Evolutionary conservation across 257 asterid species (phyloP).

Genomic region (Pogostemon cablin): DNA sequence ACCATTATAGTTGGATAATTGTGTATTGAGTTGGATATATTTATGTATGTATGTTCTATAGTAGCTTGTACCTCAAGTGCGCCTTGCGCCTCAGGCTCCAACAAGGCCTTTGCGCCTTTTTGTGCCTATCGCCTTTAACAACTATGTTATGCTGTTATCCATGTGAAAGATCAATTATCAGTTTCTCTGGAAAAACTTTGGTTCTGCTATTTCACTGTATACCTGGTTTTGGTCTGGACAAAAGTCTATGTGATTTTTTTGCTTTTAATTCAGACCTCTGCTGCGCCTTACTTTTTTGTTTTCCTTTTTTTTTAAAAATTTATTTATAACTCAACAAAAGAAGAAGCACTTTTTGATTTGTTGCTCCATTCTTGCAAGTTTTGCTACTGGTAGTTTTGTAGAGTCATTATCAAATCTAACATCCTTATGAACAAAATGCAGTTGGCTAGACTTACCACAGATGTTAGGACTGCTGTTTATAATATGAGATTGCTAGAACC

Average conservation of each 20-base stretch:
- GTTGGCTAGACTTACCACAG: constrained; percentile 85
- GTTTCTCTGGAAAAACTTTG: constrained; percentile 7
- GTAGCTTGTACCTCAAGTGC: no score
- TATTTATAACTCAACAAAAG: not conserved
- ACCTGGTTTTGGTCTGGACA: constrained; percentile 20
- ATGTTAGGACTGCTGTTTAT: constrained; percentile 86
- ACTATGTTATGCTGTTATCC: not conserved
- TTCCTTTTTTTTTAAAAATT: not conserved
- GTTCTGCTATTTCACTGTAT: not conserved
- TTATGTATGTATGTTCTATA: no score
- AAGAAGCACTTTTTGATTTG: constrained; percentile 18
- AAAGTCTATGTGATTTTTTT: not conserved
- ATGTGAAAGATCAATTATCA: constrained; percentile 4
- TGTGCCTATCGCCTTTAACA: no score
- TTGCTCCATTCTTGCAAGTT: constrained; percentile 20
- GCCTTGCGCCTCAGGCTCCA: no score
- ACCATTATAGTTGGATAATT: no score
- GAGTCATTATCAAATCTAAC: constrained; percentile 25
- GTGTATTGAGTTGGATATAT: no score
- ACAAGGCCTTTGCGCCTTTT: no score
- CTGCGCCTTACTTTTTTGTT: not conserved
- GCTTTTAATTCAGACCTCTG: not conserved
- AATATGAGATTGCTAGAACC: constrained; percentile 92
- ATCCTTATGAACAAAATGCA: constrained; percentile 39
- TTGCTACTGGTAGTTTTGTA: not conserved